Percentiles rank a stretch among this genome's conserved stretches.
These are phyloP conservation scores for Daldinia sp. DNA, from an alignment of 2,329 filamentous ascomycete genomes.

Conservation along the genomic window DNA sequence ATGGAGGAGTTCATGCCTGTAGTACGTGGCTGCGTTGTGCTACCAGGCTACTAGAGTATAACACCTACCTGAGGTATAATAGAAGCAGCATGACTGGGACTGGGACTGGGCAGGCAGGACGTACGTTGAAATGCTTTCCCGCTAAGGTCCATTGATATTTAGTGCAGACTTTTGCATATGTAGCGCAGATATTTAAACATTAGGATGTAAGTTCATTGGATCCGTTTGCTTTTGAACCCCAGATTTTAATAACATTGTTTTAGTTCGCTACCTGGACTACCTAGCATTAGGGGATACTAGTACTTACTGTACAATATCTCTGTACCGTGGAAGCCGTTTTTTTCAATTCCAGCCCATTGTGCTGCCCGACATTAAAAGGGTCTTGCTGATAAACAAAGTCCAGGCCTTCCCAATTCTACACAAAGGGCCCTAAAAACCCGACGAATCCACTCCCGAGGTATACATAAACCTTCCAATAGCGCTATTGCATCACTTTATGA, in stretches of 20 bases:
- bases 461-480: slow-evolving; percentile 12
- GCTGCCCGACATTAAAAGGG: slow-evolving; percentile 22
- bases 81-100: background rate
- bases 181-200: slow-evolving; percentile 12
- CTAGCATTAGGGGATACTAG: too few relatives aligned
- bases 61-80: background rate
- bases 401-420: slow-evolving; percentile 17
- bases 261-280: background rate
- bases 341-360: slow-evolving; percentile 14
- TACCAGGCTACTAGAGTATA: background rate
- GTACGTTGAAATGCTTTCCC: background rate
- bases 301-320: background rate
- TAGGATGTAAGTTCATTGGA: slow-evolving; percentile 5
- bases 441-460: background rate
- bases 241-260: slow-evolving; percentile 9
- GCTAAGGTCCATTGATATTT: slow-evolving; percentile 2
- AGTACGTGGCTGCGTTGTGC: slow-evolving; percentile 30
- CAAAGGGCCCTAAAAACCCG: slow-evolving; percentile 15
- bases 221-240: background rate
- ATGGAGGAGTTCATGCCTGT: slow-evolving; percentile 14
- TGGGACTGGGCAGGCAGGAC: background rate
- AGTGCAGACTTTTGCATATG: background rate
- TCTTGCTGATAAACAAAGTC: slow-evolving; percentile 12
- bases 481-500: slow-evolving; percentile 23
- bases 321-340: slow-evolving; percentile 11